Evolutionary conservation across 2,329 filamentous ascomycete species (phyloP), one percentile per base, ranked within the genome.

Genomic region (Colletotrichum destructivum): DNA sequence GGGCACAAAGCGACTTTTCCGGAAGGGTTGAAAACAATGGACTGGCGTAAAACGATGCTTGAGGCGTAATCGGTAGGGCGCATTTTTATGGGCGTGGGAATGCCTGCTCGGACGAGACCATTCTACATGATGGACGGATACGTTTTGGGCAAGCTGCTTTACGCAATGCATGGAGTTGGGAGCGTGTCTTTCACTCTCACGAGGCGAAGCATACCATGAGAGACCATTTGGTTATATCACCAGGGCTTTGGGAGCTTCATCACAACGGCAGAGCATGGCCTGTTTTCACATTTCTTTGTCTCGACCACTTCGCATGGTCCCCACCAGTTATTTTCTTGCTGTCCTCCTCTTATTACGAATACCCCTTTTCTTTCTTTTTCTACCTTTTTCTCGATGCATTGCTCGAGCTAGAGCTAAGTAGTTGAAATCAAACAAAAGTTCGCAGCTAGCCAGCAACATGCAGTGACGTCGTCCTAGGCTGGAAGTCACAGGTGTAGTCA

Each of bases 1-100:
- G 2, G 89, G 88, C 9, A 95, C 93, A 18, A 93, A 93, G 83
- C 88, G 93, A 75, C 79, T 95, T 62, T 94, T 93, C 77, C 86
- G 90, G 77, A 86, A 86, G 80, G 79, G 74, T 40, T 74, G 57
- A 69, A 46, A 3, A 31, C 38, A 42, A 38, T 31, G 23, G 21
- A 57, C 21, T 47, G 44, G 49, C 56, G 35, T 38, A 54, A 61
- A 23, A 47, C 21, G 21, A 49, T n/a, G 47, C 26, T 56, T 44
- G 23, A 62, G 56, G 68, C 63, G 62, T 55, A 71, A 9, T n/a
- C 4, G 57, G 44, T 21, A 42, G 31, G 64, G n/a, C 64, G 47
- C 16, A 46, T 40, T 62, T 47, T 55, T 4, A 21, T 56, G 60
- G 61, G 31, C 26, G 7, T 46, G 40, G 18, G n/a, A 57, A 9